Base-by-base conservation (phyloP, 495 filamentous ascomycete genomes). In the Aspergillus sclerotioniger region DNA sequence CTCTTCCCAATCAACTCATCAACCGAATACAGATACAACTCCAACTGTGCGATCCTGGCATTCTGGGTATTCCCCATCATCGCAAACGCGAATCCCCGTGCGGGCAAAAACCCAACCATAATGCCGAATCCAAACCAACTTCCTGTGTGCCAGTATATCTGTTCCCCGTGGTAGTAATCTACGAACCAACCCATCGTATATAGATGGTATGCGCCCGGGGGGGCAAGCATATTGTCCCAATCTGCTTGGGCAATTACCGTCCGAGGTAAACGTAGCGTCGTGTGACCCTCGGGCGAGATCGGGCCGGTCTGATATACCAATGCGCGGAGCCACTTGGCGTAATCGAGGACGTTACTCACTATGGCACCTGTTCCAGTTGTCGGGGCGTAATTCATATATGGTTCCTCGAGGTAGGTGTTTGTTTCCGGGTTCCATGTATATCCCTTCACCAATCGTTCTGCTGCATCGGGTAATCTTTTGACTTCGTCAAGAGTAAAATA, bases 271-370 rank as follows among this genome's bases (percentile, higher is more conserved):
- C 67, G 67, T 10, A 84, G 41, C 6, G 67, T 66, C 25, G 66
- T 65, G 45, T 80, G 72, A 1, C 67, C 76, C 32, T 67, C 63
- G 5, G 77, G 51, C 1, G 76, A 60, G 6, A 60, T 45, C 10
- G 58, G 74, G 2, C 60, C 61, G 1, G 63, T 56, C 39, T 65
- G 54, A 13, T 66, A 47, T 20, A 76, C 68, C 62, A 70, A 20
- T n/a, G 73, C 72, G 9, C 67, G 66, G 3, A 83, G 41, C 80
- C 81, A 86, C 15, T 68, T 72, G 0, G 76, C 65, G 48, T 84
- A 86, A 51, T 85, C 82, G 2, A 72, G 58, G 4, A 82, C 82
- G 21, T 65, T 82, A 16, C 76, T 79, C 16, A 84, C 73, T 2
- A 80, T 70, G 0, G 72, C 63, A 0, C 83, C 83, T 0, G 79